Evolutionary conservation across 352 stramenopile genomes (phyloP).

Genomic region (Phytophthora tentaculata): DNA sequence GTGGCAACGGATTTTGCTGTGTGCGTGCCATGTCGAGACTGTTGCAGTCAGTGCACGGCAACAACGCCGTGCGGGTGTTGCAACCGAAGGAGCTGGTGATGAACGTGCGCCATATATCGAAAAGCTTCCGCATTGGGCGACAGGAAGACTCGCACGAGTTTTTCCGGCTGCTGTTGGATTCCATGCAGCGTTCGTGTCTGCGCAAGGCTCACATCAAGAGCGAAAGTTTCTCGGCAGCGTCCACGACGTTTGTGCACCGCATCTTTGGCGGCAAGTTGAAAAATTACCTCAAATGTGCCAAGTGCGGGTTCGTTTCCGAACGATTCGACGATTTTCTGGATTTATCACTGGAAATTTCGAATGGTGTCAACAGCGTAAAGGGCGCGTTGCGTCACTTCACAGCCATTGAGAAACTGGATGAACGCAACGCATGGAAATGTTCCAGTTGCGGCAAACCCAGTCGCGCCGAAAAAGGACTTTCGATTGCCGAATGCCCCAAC

Average conservation of each 20-base stretch:
- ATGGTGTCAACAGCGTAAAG: conserved; percentile 76
- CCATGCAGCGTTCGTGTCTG: conserved; percentile 83
- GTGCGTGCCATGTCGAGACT: conserved; percentile 73
- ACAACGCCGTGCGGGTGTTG: conserved; percentile 49
- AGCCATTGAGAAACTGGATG: conserved; percentile 82
- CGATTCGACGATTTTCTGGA: conserved; percentile 89
- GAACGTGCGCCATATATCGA: conserved; percentile 86
- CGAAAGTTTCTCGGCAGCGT: conserved; percentile 56
- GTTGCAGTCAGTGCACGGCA: conserved; percentile 67
- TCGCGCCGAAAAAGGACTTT: conserved; percentile 83
- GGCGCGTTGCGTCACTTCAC: conserved; percentile 86
- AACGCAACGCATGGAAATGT: conserved; percentile 89
- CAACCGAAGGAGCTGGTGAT: conserved; percentile 85
- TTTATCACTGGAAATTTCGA: conserved; percentile 87
- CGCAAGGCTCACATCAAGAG: conserved; percentile 76
- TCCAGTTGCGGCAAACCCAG: conserved; percentile 77
- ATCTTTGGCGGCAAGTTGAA: conserved; percentile 88
- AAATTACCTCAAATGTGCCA: conserved; percentile 85
- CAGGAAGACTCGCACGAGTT: conserved; percentile 95
- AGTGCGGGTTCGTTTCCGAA: conserved; percentile 83
- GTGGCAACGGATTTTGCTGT: conserved; percentile 56
- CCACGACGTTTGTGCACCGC: conserved; percentile 84
- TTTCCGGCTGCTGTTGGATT: conserved; percentile 87
- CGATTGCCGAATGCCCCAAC: conserved; percentile 82
- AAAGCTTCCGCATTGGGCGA: conserved; percentile 86